Percentiles rank a stretch among this genome's conserved stretches.
phyloP scores from a whole-genome alignment of 345 rosid species.

The Pelargonium nanum region DNA sequence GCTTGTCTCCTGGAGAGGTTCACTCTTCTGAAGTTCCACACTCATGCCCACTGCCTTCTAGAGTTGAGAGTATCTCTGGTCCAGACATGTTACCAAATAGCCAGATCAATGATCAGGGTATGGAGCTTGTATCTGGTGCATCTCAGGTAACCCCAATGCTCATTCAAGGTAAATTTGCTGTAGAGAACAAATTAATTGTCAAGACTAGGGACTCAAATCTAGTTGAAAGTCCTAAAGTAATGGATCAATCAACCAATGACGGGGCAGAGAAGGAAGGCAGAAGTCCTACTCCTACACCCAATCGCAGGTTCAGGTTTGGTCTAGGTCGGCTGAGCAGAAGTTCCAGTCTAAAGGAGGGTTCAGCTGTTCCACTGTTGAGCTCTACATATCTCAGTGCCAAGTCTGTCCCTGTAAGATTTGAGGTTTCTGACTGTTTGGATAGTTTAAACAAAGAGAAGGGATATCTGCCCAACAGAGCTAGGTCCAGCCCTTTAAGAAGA shows the following conservation, averaged over 20 bases:
- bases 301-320: slow-evolving; percentile 69
- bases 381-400: slow-evolving; percentile 34
- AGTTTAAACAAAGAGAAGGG: slow-evolving; percentile 29
- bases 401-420: slow-evolving; percentile 46
- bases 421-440: slow-evolving; percentile 25
- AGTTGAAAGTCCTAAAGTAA: slow-evolving; percentile 23
- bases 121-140: slow-evolving; percentile 26
- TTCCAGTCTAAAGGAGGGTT: slow-evolving; percentile 62
- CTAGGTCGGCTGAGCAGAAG: slow-evolving; percentile 61
- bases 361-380: slow-evolving; percentile 33
- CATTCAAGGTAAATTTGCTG: slow-evolving; percentile 15
- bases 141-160: slow-evolving; percentile 2
- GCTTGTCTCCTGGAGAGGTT: slow-evolving; percentile 18
- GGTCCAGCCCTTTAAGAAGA: slow-evolving; percentile 70
- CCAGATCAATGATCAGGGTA: slow-evolving; percentile 7
- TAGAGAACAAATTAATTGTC: slow-evolving; percentile 10
- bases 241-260: slow-evolving; percentile 35
- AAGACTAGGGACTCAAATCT: slow-evolving; percentile 16
- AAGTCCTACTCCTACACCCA: slow-evolving; percentile 43
- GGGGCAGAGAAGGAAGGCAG: slow-evolving; percentile 32
- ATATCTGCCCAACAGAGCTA: slow-evolving; percentile 27
- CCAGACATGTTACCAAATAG: slow-evolving; percentile 9
- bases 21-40: slow-evolving; percentile 32
- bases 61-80: slow-evolving; percentile 20
- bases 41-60: slow-evolving; percentile 41